Base-by-base conservation (phyloP, 1,284 basidiomycete species). In the Cryptococcus maquisensis region DNA sequence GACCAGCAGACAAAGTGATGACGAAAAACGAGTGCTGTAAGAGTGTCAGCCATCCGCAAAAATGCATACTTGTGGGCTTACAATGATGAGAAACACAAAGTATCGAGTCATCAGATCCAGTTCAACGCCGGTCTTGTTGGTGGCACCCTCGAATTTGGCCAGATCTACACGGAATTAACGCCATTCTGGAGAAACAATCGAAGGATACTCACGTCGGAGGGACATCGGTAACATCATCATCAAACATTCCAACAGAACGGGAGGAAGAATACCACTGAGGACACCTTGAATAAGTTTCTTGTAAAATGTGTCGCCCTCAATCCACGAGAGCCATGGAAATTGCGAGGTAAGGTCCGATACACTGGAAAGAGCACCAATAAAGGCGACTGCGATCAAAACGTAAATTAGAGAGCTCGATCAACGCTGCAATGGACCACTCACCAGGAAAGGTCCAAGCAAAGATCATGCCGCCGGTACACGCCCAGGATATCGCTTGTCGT, bases 201-300 rank as follows among this genome's bases (percentile, higher is more conserved):
- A 21, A 37, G 28, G 24, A 26, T 12, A 73, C 78, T 54, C 54
- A 84, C 84, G 79, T 58, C 82, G 79, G 20, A 90, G 76, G 47
- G 88, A 76, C 57, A 83, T 77, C 1, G 87, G 87, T n/a, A 90
- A 73, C n/a, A 89, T 61, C 54, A 84, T 78, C 74, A 87, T 88
- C 50, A 88, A 74, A 6, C 86, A 75, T 0, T 86, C 84, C 18
- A 90, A 77, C 4, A 86, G 73, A 0, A 83, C 71, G 2, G 87
- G 85, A 8, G 88, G 87, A 12, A 89, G 73, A n/a, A 88, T 77
- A 72, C 71, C 70, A 42, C 61, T 79, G 46, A 90, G 81, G 63
- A 90, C 82, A 67, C 86, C 85, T 38, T 79, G 79, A 39, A 84
- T 72, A 5, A 70, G 20, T 41, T 60, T 59, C 45, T 67, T 63